Base-by-base conservation (phyloP, 73 alveolate genomes). In the Diophrys appendiculata region DNA sequence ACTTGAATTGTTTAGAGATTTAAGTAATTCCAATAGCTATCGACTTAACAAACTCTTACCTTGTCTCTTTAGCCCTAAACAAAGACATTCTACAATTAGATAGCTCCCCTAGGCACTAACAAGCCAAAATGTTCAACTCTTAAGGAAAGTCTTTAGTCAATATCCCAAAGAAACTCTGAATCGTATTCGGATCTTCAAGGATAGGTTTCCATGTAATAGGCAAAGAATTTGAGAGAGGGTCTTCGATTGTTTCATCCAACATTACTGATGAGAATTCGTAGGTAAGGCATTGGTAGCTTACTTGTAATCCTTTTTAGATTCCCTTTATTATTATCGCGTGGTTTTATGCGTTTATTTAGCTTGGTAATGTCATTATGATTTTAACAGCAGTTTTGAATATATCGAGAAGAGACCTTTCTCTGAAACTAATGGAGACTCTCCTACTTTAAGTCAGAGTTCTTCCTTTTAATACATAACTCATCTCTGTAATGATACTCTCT, bases 211-310 rank as follows among this genome's bases (percentile, higher is more conserved):
- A 82, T 27, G 78, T 53, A 52, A 54, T 35, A 0, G 90, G 90
- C 35, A 80, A 25, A 70, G 69, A 54, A 5, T 83, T 82, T 18
- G 78, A 54, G n/a, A 68, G 18, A 14, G 90, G 90, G 24, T 82
- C 90, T 14, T 82, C 90, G 11, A 82, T 67, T 1, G 90, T 82
- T 73, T 82, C 90, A 52, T 82, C 77, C 34, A 82, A 65, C 1
- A 73, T 30, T 1, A 82, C 81, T n/a, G 84, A 64, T n/a, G 79
- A 54, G 84, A 72, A 82, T 26, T 82, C 90, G 52, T 71, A 82
- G 54, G 30, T 33, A 26, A 82, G 29, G 67, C 81, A 72, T 30
- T 82, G 74, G 2, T 65, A 74, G 29, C 30, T 3, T 11, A 67
- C 52, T 25, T 43, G 29, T 3, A 67, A 54, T 13, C 33, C 18